phyloP scores from a whole-genome alignment of 208 protist genomes.

The Wallacemonas sp. region DNA sequence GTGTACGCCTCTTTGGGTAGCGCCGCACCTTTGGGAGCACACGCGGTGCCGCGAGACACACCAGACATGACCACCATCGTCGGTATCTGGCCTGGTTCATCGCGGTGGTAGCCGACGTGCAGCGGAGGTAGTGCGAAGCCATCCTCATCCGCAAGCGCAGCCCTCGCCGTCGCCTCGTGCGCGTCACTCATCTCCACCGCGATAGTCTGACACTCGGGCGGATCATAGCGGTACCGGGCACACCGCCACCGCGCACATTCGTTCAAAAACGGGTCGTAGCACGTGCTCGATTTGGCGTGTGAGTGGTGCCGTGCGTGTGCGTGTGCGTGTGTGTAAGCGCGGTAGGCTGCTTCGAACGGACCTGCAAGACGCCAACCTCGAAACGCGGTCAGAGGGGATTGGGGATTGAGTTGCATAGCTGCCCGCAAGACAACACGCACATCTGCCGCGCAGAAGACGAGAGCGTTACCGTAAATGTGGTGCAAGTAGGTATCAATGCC shows the following conservation, averaged over 20 bases:
- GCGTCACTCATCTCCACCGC: background rate
- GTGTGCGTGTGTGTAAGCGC: constrained; percentile 12
- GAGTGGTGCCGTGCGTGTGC: background rate
- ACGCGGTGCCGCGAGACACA: background rate
- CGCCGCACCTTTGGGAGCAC: background rate
- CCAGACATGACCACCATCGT: constrained; percentile 17
- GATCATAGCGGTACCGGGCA: constrained; percentile 38
- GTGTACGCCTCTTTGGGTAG: constrained; percentile 4
- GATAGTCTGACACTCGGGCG: constrained; percentile 47
- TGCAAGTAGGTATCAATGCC: constrained; percentile 7
- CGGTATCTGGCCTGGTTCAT: constrained; percentile 21
- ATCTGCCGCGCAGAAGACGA: constrained; percentile 25
- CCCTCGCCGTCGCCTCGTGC: no score
- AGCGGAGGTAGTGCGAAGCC: background rate
- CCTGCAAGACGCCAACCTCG: constrained; percentile 36
- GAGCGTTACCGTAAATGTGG: constrained; percentile 7
- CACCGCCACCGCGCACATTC: constrained; percentile 28
- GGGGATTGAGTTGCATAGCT: constrained; percentile 11
- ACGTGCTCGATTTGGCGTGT: no score
- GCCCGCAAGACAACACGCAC: constrained; percentile 30
- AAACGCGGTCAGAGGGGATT: constrained; percentile 27
- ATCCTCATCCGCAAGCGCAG: no score
- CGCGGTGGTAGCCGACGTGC: constrained; percentile 41
- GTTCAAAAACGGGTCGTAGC: constrained; percentile 7
- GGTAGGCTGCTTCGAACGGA: constrained; percentile 30